Base-by-base conservation (phyloP, 179 eudicot species). In the Camellia oleifera region DNA sequence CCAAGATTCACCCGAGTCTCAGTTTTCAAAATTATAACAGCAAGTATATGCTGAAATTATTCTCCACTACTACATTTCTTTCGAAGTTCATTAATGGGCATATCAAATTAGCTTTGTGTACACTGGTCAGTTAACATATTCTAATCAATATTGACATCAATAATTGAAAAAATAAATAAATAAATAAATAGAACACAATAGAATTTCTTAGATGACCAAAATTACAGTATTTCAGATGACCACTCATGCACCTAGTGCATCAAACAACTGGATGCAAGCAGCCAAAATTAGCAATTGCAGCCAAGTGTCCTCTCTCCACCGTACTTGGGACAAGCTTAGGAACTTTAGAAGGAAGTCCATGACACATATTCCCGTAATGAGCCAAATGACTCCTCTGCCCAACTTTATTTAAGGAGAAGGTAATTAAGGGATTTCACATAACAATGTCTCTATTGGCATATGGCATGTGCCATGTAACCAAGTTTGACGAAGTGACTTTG, bases 371-470 rank as follows among this genome's bases (percentile, higher is more conserved):
- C 5, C 23, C 44, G 23, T 50, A 54, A 11, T 20, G 75, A 23
- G 6, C 32, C 50, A 50, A 20, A 50, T 18, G 26, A 20, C 75
- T 71, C 17, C 15, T 57, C 18, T 10, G 13, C 61, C 13, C 40
- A 32, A 32, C 40, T 32, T 32, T 32, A 32, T 32, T 32, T 32
- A 44, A 44, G 44, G 72, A 17, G 46, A 69, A 70, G 56, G 54
- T 44, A 68, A 68, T 68, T 45, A 14, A 71, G 42, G 7, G 74
- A 71, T 71, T 48, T 71, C 58, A n/a, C 15, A 9, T 48, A 71
- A 58, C 42, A 48, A 71, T 48, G 8, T 54, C 18, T 50, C 10
- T 50, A 50, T 52, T 12, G 17, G 58, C 42, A 50, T 11, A 48
- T 71, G 57, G 75, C 40, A 50, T 7, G 17, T 50, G 42, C 75